Percentiles rank a stretch among this genome's conserved stretches.
Evolutionary conservation across 176 grass and related monocot genomes (phyloP).

Genomic region (Cymbopogon citratus): DNA sequence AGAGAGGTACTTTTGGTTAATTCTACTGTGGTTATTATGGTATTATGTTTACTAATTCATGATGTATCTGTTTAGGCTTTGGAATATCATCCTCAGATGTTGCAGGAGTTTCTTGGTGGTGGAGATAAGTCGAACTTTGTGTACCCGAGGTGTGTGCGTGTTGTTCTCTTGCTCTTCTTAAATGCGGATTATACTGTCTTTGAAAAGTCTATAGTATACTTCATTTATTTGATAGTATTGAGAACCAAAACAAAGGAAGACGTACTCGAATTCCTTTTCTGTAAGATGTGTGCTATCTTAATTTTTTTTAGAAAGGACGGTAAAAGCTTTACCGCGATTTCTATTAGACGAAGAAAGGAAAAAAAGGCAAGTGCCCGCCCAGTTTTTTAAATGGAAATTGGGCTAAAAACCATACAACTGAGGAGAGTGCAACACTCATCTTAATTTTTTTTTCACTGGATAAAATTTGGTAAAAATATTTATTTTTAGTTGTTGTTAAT

Average conservation of each 20-base stretch:
- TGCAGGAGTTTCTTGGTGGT: slow-evolving; percentile 64
- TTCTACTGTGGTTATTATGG: background rate
- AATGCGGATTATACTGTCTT: background rate
- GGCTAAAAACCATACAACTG: too few species aligned
- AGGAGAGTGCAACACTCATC: too few species aligned
- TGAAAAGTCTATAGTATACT: background rate
- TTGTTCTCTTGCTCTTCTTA: background rate
- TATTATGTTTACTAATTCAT: slow-evolving; percentile 14
- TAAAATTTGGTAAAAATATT: background rate
- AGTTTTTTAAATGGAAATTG: too few species aligned
- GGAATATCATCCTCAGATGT: slow-evolving; percentile 97
- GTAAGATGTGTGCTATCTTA: background rate
- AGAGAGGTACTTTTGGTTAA: slow-evolving; percentile 54
- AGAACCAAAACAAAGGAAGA: background rate
- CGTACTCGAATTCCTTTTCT: background rate
- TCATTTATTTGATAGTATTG: background rate
- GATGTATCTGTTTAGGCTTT: slow-evolving; percentile 53
- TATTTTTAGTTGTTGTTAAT: background rate
- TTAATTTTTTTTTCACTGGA: background rate
- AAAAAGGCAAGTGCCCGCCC: too few species aligned
- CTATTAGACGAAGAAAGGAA: too few species aligned
- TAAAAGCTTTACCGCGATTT: too few species aligned
- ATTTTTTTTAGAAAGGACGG: too few species aligned
- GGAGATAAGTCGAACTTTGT: slow-evolving; percentile 70
- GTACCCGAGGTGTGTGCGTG: slow-evolving; percentile 67